Evolutionary conservation across 2,329 filamentous ascomycete genomes (phyloP), one percentile per base, ranked within the genome.

Genomic region (Bipolaris zeicola): DNA sequence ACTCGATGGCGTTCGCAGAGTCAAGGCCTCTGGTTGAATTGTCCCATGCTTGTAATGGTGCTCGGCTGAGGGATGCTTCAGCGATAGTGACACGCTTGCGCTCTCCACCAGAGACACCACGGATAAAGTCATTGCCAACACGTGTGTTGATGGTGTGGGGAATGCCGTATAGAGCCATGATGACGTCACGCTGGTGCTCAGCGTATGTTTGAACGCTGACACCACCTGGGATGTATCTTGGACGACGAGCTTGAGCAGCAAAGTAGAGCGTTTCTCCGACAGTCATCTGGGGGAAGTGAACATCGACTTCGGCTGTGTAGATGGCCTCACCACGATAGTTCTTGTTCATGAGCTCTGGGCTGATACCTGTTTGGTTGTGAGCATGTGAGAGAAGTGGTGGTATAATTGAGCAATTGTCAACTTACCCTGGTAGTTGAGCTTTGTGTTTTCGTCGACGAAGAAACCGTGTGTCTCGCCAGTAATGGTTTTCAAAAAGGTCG

Each of bases 381-480:
- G 62, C 22, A 50, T 48, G 26, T 11, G 11, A 37, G 36, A 41
- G 3, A n/a, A 6, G 26, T 42, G 16, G 38, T 14, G 20, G 20
- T 7, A 6, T 2, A 24, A 20, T 24, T 22, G 7, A 33, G 24
- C 4, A 28, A 31, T 24, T 13, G 20, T 16, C 18, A 42, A 54
- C 67, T 50, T 74, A 82, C 55, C 55, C 34, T 95, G 89, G 70
- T 96, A 96, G 77, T 96, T 94, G 71, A 96, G 86, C 60, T 90
- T 86, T 0, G 89, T 88, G 10, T 80, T 78, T 3, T 88, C 78
- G 45, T 91, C 89, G 13, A 95, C 81, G 64, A 84, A 86, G 65
- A 96, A 87, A 49, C 92, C 92, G 64, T 92, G 89, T 20, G 89
- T 91, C 76, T 96, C 91, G 58, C 92, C 91, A 3, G 91, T 86